Evolutionary conservation across 306 rosid species (phyloP).

Genomic region (Acmispon strigosus): DNA sequence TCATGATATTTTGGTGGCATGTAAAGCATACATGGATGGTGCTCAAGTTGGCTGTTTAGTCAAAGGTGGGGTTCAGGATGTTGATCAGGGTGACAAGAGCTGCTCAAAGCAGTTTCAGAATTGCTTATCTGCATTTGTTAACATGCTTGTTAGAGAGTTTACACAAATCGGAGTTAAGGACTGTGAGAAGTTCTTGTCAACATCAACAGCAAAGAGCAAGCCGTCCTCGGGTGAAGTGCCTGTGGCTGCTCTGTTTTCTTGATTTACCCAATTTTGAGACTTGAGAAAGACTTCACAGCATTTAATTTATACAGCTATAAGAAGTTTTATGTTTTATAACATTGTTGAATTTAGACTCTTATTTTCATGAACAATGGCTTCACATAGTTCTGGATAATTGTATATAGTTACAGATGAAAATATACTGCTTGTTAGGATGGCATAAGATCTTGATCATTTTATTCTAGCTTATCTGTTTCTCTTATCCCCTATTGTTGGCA

Average conservation of each 20-base stretch:
- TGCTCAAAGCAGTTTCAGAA: constrained; percentile 48
- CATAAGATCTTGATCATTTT: neutral
- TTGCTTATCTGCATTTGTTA: constrained; percentile 26
- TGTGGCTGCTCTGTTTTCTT: constrained; percentile 23
- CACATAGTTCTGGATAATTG: constrained; percentile 32
- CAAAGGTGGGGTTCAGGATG: constrained; percentile 80
- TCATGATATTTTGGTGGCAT: constrained; percentile 64
- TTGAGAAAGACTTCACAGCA: constrained; percentile 12
- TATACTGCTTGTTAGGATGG: neutral
- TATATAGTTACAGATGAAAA: constrained; percentile 28
- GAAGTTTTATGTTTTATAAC: constrained; percentile 16
- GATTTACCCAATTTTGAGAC: constrained; percentile 26
- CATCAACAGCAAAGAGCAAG: constrained; percentile 11
- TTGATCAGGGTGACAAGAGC: constrained; percentile 68
- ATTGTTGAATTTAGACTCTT: constrained; percentile 18
- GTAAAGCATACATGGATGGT: constrained; percentile 74
- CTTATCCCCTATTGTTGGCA: neutral
- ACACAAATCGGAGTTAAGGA: constrained; percentile 46
- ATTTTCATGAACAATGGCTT: constrained; percentile 13
- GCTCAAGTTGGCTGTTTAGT: constrained; percentile 85
- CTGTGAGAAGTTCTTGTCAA: constrained; percentile 46
- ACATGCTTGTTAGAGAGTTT: constrained; percentile 43
- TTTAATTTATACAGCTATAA: constrained; percentile 1
- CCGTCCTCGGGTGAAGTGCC: neutral
- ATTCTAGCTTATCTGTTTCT: neutral